A percentile compares a stretch with the other conserved stretches of the same genome.
These are phyloP conservation scores for Coniochaeta ligniaria DNA, from an alignment of 2,329 filamentous ascomycete genomes.

Conservation along the genomic window DNA sequence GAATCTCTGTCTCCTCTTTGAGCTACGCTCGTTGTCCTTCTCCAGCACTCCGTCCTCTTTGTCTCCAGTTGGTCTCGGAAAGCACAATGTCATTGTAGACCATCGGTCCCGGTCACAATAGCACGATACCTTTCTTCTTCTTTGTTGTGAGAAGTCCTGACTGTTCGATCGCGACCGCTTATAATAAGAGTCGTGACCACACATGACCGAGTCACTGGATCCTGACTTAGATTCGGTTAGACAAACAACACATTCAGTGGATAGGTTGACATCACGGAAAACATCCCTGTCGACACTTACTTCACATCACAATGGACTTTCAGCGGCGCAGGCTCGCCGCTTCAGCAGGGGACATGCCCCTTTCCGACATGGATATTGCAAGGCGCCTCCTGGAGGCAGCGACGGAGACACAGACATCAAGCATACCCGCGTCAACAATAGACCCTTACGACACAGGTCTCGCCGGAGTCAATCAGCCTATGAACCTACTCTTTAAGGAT, in stretches of 20 bases:
- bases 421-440: constrained; percentile 38
- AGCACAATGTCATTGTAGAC: not conserved
- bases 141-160: not conserved
- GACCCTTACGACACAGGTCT: constrained; percentile 48
- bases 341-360: constrained; percentile 7
- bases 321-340: constrained; percentile 20
- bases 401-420: constrained; percentile 13
- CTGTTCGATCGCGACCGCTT: not conserved
- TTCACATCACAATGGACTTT: constrained; percentile 19
- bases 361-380: not conserved
- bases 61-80: not conserved
- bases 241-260: not conserved
- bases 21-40: not conserved
- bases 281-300: not conserved
- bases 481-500: constrained; percentile 51
- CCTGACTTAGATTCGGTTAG: not conserved
- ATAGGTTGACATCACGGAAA: not conserved
- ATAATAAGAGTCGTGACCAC: not conserved
- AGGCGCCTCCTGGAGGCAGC: constrained; percentile 5
- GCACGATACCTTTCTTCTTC: not conserved
- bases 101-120: not conserved
- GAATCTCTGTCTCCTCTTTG: not conserved
- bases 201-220: not conserved
- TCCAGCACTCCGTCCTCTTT: not conserved
- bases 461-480: constrained; percentile 52